These are phyloP conservation scores for Asterella californica DNA, from an alignment of 225 moss, liverwort and hornwort species.

Conservation along the genomic window DNA sequence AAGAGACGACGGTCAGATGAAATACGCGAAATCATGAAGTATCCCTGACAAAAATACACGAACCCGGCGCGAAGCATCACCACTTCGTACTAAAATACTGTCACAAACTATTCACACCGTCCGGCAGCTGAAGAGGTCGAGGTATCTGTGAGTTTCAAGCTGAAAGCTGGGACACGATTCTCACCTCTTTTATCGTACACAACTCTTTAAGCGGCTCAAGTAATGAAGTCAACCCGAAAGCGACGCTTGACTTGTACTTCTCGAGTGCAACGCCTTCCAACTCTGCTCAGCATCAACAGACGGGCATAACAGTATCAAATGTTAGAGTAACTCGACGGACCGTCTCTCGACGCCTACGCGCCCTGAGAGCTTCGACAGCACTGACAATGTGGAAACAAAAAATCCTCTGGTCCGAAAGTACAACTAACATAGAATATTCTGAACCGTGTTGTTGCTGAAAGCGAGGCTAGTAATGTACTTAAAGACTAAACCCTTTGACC, in stretches of 20 bases:
- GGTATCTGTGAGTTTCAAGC: too few species aligned
- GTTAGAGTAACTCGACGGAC: too few species aligned
- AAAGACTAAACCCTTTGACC: neutral
- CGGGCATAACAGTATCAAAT: neutral
- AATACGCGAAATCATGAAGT: neutral
- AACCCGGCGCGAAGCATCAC: neutral
- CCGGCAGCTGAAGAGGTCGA: neutral
- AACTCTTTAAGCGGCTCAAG: slow-evolving; percentile 33
- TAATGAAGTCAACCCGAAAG: slow-evolving; percentile 13
- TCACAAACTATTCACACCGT: neutral
- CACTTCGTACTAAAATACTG: too few species aligned
- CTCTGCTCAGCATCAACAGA: slow-evolving; percentile 18
- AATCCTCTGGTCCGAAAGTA: neutral
- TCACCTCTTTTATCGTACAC: slow-evolving; percentile 31
- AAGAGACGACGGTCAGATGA: neutral
- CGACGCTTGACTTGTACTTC: slow-evolving; percentile 24
- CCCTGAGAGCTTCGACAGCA: neutral
- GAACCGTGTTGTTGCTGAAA: neutral
- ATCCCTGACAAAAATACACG: neutral
- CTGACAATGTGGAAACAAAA: neutral
- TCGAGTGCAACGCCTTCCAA: slow-evolving; percentile 24
- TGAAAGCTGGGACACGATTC: neutral
- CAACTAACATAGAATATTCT: neutral
- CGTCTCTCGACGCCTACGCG: neutral
- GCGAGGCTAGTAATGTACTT: neutral